Percentiles rank a stretch among this genome's conserved stretches.
phyloP scores from a whole-genome alignment of 2,329 filamentous ascomycete species.

The Alternaria novae-zelandiae region DNA sequence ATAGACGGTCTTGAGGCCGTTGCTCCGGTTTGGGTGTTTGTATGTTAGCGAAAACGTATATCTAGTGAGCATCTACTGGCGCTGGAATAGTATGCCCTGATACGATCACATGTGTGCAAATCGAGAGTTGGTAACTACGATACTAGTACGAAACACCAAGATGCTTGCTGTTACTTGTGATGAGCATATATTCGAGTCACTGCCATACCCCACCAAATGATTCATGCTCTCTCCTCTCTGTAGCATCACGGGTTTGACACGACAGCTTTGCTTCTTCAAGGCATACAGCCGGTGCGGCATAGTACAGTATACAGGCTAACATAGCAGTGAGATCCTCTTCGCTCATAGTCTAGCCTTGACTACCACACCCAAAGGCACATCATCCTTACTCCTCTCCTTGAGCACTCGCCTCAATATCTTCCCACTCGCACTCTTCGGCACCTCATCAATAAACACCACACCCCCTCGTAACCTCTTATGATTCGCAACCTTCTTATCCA shows the following conservation, averaged over 20 bases:
- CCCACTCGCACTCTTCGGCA: slow-evolving; percentile 56
- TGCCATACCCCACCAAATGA: not conserved
- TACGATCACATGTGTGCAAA: not conserved
- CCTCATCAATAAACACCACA: slow-evolving; percentile 53
- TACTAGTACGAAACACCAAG: not conserved
- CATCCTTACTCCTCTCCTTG: slow-evolving; percentile 27
- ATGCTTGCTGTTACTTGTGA: not conserved
- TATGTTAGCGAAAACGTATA: not conserved
- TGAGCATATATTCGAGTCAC: not conserved
- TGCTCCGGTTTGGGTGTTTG: not conserved
- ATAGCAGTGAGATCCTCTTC: not conserved
- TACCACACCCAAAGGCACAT: slow-evolving; percentile 22
- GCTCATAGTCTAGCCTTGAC: slow-evolving; percentile 20
- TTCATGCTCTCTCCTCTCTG: not conserved
- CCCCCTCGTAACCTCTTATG: slow-evolving; percentile 39
- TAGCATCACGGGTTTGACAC: not conserved
- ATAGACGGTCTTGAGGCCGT: not conserved
- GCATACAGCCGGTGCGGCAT: not conserved
- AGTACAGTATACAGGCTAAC: not conserved
- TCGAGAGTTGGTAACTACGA: too few relatives aligned
- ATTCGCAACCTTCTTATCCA: slow-evolving; percentile 31
- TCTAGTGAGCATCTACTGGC: not conserved
- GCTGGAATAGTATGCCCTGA: not conserved
- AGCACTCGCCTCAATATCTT: slow-evolving; percentile 52
- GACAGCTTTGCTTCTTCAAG: not conserved